phyloP scores from a whole-genome alignment of 2,329 filamentous ascomycete species.

The Aquanectria penicillioides region DNA sequence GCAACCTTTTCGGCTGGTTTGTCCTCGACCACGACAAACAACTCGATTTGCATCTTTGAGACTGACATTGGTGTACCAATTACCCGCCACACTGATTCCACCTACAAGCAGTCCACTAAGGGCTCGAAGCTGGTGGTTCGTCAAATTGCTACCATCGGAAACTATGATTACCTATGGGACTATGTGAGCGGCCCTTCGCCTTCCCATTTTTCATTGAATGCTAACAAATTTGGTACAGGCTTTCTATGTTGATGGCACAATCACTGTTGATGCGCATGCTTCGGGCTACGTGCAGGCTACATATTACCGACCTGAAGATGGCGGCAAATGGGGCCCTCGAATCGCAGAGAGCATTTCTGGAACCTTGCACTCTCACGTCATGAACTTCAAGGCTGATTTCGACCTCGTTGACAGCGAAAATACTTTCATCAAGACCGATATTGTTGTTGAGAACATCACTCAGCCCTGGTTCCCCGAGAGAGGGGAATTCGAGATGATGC shows the following conservation, averaged over 20 bases:
- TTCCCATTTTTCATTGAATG: no score
- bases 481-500: slow-evolving; percentile 48
- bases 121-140: slow-evolving; percentile 59
- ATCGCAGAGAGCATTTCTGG: slow-evolving; percentile 42
- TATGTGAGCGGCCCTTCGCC: no score
- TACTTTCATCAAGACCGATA: slow-evolving; percentile 43
- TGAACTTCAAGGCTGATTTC: slow-evolving; percentile 52
- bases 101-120: slow-evolving; percentile 56
- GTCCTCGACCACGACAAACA: neutral
- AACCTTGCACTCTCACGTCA: slow-evolving; percentile 49
- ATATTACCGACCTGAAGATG: slow-evolving; percentile 45
- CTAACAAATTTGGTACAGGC: slow-evolving; percentile 19
- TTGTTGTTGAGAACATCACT: slow-evolving; percentile 42
- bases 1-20: slow-evolving; percentile 14
- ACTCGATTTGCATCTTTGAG: slow-evolving; percentile 24
- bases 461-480: slow-evolving; percentile 51
- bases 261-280: slow-evolving; percentile 61
- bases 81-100: slow-evolving; percentile 50
- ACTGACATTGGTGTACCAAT: slow-evolving; percentile 20
- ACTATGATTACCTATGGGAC: slow-evolving; percentile 64
- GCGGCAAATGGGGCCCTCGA: slow-evolving; percentile 47
- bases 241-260: slow-evolving; percentile 62
- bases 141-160: slow-evolving; percentile 60
- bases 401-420: slow-evolving; percentile 48
- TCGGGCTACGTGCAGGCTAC: slow-evolving; percentile 63